Base-by-base conservation (phyloP, 2,329 filamentous ascomycete species). In the Dothistroma pini region DNA sequence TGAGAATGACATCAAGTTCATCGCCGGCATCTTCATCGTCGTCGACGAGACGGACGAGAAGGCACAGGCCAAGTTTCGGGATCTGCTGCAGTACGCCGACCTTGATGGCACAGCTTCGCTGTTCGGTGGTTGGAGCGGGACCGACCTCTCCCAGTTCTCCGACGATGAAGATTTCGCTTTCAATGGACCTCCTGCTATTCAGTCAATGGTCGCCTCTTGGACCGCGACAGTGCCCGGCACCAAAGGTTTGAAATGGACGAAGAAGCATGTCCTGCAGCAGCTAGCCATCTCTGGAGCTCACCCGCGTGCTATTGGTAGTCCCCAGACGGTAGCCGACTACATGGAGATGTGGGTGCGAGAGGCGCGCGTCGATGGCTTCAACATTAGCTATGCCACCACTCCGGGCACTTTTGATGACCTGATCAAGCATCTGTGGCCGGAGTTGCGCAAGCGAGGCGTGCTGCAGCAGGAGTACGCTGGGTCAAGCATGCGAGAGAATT, bases 161-260 rank as follows among this genome's bases (percentile, higher is more conserved):
- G 78, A 80, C 49, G 78, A 80, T 31, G 75, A 79, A 47, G 78
- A 81, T 53, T 79, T 81, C 59, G 71, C 75, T 1, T 79, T 80
- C 60, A 68, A 58, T 10, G 68, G 66, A 1, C 73, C 74, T 1
- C 75, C 77, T 1, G 76, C 74, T 1, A 76, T 81, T 10, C 75
- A 77, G 9, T 76, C 74, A 21, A 75, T 80, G 72, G 77, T 79
- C n/a, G 75, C 74, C 29, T 71, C 75, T 54, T 80, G 78, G 78
- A 76, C 77, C 0, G 74, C 72, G 14, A 78, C 76, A 0, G 76
- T 79, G 0, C 77, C 77, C 0, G 77, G 76, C 0, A 75, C 72
- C 0, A 70, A 76, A 34, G 75, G 73, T 0, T 66, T 73, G 53
- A 78, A 77, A 61, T 80, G 79, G 79, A 80, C 78, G 5, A 78